Evolutionary conservation across 2,329 filamentous ascomycete genomes (phyloP).

Genomic region (Clarireedia paspali): DNA sequence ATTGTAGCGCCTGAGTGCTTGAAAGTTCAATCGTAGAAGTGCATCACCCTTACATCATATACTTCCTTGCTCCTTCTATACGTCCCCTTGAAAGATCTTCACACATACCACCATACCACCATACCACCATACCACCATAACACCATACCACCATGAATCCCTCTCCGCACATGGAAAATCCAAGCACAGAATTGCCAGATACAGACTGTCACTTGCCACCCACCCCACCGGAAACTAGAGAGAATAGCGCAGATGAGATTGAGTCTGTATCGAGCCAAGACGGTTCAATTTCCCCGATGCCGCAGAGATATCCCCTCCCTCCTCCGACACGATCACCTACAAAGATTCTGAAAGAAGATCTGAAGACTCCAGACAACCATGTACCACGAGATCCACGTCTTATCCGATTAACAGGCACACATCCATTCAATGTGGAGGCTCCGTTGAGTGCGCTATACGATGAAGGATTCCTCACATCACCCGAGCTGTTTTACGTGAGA

Average conservation of each 20-base stretch:
- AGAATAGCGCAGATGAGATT: constrained; percentile 18
- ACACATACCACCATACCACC: not conserved
- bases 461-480: constrained; percentile 75
- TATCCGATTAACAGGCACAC: constrained; percentile 78
- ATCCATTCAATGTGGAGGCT: constrained; percentile 87
- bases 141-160: not conserved
- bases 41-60: no score
- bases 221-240: constrained; percentile 26
- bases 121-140: not conserved
- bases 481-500: constrained; percentile 83
- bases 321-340: constrained; percentile 51
- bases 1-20: no score
- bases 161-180: not conserved
- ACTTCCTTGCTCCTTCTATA: no score
- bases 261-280: constrained; percentile 15
- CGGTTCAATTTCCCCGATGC: constrained; percentile 11
- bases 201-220: constrained; percentile 16
- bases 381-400: constrained; percentile 73
- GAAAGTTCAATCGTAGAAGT: no score
- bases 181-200: not conserved
- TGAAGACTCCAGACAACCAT: constrained; percentile 76
- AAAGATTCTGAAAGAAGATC: constrained; percentile 63
- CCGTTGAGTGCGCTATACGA: constrained; percentile 73
- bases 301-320: constrained; percentile 48
- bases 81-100: no score